Evolutionary conservation across 2,329 filamentous ascomycete species (phyloP).

Genomic region (Fusarium sp.): DNA sequence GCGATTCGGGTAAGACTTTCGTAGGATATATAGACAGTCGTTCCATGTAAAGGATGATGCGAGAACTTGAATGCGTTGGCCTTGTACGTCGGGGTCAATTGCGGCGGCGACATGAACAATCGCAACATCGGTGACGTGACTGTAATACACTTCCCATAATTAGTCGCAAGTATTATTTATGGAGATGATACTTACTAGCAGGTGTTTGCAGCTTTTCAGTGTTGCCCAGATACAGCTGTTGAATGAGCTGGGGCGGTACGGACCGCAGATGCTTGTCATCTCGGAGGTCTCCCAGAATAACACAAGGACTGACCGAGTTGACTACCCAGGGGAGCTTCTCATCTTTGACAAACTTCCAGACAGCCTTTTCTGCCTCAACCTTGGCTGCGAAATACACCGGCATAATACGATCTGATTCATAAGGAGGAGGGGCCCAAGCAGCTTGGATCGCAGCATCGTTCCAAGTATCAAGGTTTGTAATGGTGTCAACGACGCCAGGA

Average conservation of each 20-base stretch:
- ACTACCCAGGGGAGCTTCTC: conserved; percentile 17
- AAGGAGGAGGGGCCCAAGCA: conserved; percentile 30
- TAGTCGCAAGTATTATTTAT: fast-evolving
- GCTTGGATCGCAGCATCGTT: conserved; percentile 15
- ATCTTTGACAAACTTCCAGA: conserved; percentile 29
- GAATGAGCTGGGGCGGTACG: conserved; percentile 22
- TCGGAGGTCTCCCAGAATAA: conserved; percentile 15
- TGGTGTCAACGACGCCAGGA: neutral
- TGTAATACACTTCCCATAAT: conserved; percentile 16
- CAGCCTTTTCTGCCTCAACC: conserved; percentile 20
- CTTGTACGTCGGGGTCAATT: conserved; percentile 9
- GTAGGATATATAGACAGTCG: conserved; percentile 16
- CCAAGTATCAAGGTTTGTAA: conserved; percentile 27
- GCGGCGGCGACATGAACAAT: conserved; percentile 23
- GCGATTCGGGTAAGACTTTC: conserved; percentile 1
- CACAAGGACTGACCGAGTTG: conserved; percentile 34
- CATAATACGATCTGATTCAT: neutral
- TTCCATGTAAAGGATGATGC: conserved; percentile 25
- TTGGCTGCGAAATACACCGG: conserved; percentile 23
- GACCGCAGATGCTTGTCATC: conserved; percentile 30
- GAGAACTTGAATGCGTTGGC: conserved; percentile 18
- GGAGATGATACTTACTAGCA: conserved; percentile 2
- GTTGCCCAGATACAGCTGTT: conserved; percentile 27
- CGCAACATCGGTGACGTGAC: conserved; percentile 25
- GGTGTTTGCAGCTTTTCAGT: neutral